phyloP scores from a whole-genome alignment of 2,329 filamentous ascomycete genomes.

The Alternaria ethzedia region DNA sequence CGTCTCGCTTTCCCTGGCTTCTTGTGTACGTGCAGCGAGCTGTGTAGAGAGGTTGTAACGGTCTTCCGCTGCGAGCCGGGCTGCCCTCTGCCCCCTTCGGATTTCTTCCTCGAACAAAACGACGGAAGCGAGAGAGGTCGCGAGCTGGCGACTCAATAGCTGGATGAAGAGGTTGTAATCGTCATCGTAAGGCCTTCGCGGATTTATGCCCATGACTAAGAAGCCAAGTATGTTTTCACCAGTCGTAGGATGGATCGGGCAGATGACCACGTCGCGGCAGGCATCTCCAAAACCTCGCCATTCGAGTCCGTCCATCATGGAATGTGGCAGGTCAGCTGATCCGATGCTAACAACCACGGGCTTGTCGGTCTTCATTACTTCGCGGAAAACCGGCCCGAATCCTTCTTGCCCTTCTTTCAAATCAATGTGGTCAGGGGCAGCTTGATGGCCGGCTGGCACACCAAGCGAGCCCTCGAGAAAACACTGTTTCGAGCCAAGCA shows the following conservation, averaged over 20 bases:
- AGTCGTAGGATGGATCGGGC: constrained; percentile 79
- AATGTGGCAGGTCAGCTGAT: constrained; percentile 67
- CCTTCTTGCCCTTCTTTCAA: constrained; percentile 72
- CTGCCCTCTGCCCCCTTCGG: constrained; percentile 73
- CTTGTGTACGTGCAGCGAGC: constrained; percentile 66
- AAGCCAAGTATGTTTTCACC: constrained; percentile 78
- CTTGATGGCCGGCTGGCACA: constrained; percentile 67
- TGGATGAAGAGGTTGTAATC: constrained; percentile 82
- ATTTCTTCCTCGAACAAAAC: constrained; percentile 86
- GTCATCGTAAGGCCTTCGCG: constrained; percentile 77
- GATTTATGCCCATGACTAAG: constrained; percentile 79
- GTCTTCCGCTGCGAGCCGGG: constrained; percentile 75
- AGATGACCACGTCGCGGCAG: constrained; percentile 74
- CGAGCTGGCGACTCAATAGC: constrained; percentile 75
- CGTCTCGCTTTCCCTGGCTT: constrained; percentile 69
- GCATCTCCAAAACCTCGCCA: constrained; percentile 75
- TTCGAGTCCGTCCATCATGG: constrained; percentile 70
- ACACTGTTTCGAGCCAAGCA: constrained; percentile 67
- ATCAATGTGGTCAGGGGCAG: constrained; percentile 69
- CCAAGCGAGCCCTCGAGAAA: constrained; percentile 76
- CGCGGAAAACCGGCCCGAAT: constrained; percentile 77
- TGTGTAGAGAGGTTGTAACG: constrained; percentile 79
- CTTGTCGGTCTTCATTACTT: constrained; percentile 71
- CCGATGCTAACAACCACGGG: constrained; percentile 73
- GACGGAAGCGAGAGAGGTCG: constrained; percentile 80